Evolutionary conservation across 2,329 filamentous ascomycete genomes (phyloP), one percentile per base, ranked within the genome.

Genomic region (Aureobasidium sp.): DNA sequence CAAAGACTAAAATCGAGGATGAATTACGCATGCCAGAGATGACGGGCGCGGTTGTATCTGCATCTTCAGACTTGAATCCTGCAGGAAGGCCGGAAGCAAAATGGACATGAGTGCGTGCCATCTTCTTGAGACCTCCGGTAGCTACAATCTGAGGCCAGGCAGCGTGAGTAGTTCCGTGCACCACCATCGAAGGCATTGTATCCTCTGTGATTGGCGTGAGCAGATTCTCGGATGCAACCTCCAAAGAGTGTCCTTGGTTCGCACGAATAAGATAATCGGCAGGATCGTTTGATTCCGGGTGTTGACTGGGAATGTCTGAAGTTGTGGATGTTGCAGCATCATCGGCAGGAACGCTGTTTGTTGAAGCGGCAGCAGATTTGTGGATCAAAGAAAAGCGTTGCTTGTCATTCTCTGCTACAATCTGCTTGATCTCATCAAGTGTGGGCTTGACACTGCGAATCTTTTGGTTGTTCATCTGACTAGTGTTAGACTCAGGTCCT

Each of bases 231-330:
- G 89, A 89, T 33, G 93, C 91, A 42, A 91, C 81, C 74, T 90
- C 89, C 75, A 99, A 93, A 72, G 89, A 94, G 82, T 98, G 96
- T 64, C 96, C 96, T 81, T 98, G 96, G 75, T 97, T 97, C 33
- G 96, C 96, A 73, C 96, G 94, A 80, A 99, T 98, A 38, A 97
- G 85, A 82, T 91, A 98, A 77, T 92, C 85, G 0, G 85, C 78
- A 0, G 93, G 85, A 58, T 91, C 82, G 11, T 77, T 67, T 54
- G 79, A 76, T n/a, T 77, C 71, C 18, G 80, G 70, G 18, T 77
- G 80, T 33, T 60, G 31, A 25, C 55, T 47, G 18, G 53, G 31
- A 18, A 59, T 51, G 9, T 65, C 62, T 59, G 70, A 69, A 29
- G 71, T 60, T 20, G 70, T 66, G 29, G 69, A 65, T 11, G 67